A percentile compares a stretch with the other conserved stretches of the same genome.
These are phyloP conservation scores for Physaria fendleri DNA, from an alignment of 345 rosid genomes.

Conservation along the genomic window DNA sequence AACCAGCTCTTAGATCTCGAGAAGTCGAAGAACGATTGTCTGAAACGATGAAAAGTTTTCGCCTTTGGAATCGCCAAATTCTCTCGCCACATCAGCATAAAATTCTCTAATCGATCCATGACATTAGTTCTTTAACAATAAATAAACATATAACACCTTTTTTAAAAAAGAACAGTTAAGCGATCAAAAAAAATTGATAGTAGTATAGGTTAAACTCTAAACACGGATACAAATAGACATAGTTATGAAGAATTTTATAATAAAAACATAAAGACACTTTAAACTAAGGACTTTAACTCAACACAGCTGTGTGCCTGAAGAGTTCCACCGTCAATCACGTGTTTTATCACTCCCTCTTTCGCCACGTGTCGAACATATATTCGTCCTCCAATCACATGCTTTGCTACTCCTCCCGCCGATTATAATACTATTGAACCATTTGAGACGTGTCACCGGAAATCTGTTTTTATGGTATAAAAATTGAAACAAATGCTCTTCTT, in stretches of 20 bases:
- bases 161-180: too few relatives aligned
- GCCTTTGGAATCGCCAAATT: too few relatives aligned
- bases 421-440: not conserved
- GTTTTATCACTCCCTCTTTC: not conserved
- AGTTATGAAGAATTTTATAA: too few relatives aligned
- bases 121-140: too few relatives aligned
- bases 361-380: constrained; percentile 12
- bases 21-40: too few relatives aligned
- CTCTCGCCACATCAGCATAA: too few relatives aligned
- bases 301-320: constrained; percentile 18
- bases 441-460: constrained; percentile 7
- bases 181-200: too few relatives aligned
- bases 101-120: too few relatives aligned
- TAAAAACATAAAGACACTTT: not conserved
- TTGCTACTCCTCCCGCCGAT: constrained; percentile 1
- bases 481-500: not conserved
- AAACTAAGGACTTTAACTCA: not conserved
- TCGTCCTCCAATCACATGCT: constrained; percentile 14
- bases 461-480: not conserved
- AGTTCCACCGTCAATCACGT: constrained; percentile 35
- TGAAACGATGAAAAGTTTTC: too few relatives aligned
- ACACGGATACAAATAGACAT: not conserved
- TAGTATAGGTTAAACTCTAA: not conserved
- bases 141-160: too few relatives aligned
- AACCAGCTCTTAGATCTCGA: too few relatives aligned